A percentile compares a stretch with the other conserved stretches of the same genome.
Conservation (phyloP, 2,329 filamentous ascomycete genomes). For the Xylariaceae sp. region DNA sequence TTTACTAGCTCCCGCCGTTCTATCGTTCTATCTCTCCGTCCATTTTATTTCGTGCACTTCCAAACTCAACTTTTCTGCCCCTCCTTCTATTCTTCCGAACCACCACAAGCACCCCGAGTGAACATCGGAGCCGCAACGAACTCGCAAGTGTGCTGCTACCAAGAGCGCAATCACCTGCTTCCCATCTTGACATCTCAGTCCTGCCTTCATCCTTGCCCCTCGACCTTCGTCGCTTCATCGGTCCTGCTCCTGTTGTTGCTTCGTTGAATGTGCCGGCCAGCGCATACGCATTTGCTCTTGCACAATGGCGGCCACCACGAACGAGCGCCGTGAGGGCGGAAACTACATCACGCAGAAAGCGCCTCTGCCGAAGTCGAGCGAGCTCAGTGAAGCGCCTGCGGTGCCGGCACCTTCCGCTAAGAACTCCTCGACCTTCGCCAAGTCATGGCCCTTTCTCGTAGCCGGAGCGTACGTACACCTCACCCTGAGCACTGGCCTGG, state of each 20-base stretch:
- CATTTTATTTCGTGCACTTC: neutral
- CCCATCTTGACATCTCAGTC: neutral
- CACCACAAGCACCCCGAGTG: neutral
- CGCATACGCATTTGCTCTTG: slow-evolving; percentile 12
- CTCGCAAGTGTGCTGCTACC: neutral
- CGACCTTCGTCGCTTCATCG: slow-evolving; percentile 11
- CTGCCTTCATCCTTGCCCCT: neutral
- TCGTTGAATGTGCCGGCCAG: slow-evolving; percentile 16
- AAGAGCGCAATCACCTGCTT: neutral
- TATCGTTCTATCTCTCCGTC: neutral
- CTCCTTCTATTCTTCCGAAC: neutral
- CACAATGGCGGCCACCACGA: slow-evolving; percentile 22
- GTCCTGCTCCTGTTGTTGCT: neutral
- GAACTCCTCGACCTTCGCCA: slow-evolving; percentile 49
- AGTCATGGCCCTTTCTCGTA: slow-evolving; percentile 88
- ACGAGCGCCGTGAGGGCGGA: slow-evolving; percentile 19
- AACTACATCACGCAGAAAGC: slow-evolving; percentile 22
- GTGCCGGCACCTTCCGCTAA: slow-evolving; percentile 38
- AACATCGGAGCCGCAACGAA: neutral
- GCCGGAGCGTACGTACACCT: slow-evolving; percentile 68
- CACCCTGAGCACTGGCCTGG: neutral
- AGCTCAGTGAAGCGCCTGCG: slow-evolving; percentile 53
- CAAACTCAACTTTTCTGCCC: neutral
- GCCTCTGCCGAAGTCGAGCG: slow-evolving; percentile 52
- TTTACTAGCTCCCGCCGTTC: neutral